Evolutionary conservation across 2,329 filamentous ascomycete species (phyloP).

Genomic region (Zymoseptoria crescenta): DNA sequence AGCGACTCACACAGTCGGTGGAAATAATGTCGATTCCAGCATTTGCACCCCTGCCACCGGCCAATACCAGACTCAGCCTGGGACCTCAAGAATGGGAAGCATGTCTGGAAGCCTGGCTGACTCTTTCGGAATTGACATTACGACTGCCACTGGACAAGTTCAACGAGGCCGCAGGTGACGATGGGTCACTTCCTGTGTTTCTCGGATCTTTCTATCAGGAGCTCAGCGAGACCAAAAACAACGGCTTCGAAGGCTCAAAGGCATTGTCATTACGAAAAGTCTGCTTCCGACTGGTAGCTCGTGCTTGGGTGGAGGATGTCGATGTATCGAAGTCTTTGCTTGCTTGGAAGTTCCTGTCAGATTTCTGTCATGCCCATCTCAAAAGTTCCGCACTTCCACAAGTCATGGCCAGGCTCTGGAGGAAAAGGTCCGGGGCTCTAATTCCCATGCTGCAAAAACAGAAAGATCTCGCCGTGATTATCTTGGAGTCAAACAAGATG

Average conservation of each 20-base stretch:
- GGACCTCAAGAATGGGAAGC: conserved; percentile 65
- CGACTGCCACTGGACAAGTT: conserved; percentile 53
- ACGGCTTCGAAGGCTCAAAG: conserved; percentile 28
- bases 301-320: conserved; percentile 23
- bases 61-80: conserved; percentile 58
- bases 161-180: conserved; percentile 37
- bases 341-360: conserved; percentile 60
- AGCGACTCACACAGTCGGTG: neutral
- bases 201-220: conserved; percentile 60
- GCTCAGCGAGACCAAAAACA: conserved; percentile 28
- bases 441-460: conserved; percentile 50
- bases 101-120: conserved; percentile 68
- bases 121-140: conserved; percentile 59
- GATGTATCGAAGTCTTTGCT: conserved; percentile 41
- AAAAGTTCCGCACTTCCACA: conserved; percentile 50
- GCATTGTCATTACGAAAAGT: conserved; percentile 50
- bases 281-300: conserved; percentile 53
- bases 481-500: conserved; percentile 49
- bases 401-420: conserved; percentile 46
- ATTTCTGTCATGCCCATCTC: conserved; percentile 59
- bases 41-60: conserved; percentile 69
- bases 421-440: conserved; percentile 41
- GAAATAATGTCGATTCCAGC: conserved; percentile 52
- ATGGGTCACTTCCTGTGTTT: conserved; percentile 55
- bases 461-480: conserved; percentile 55